Base-by-base conservation (phyloP, 306 rosid species). In the Vachellia pachyceras region DNA sequence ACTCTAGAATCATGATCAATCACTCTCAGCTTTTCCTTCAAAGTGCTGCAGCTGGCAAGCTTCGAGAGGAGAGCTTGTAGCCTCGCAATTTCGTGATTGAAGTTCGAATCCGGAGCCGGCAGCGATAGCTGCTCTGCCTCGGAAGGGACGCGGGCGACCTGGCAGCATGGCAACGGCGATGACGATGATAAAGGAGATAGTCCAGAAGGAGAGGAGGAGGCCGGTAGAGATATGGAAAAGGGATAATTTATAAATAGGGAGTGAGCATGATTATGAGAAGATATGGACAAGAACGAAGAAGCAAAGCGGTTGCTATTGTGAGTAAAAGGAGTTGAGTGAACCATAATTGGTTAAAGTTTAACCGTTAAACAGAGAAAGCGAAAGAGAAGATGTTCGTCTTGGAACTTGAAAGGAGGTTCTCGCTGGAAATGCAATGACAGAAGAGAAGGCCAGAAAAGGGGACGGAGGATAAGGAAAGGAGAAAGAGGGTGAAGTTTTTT, bases 1-100 rank as follows among this genome's bases (percentile, higher is more conserved):
- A 95, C 99, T 79, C 94, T 87, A 69, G 91, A 85, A 75, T 95
- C 97, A 3, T 88, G 64, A 73, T 83, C 91, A 23, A 95, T 35
- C 10, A 87, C 86, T 39, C 83, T 67, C n/a, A 84, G 86, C 84
- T 88, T 93, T 13, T 86, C 87, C 12, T 55, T 4, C 41, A 87
- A 49, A 23, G 73, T 82, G 29, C 37, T 54, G 39, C 80, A 84
- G 54, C 29, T 60, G 35, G 91, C 68, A 45, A 95, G 92, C 64
- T 84, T 69, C 15, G 90, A 71, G 1, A 87, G 92, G 73, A 95
- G 95, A 0, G 29, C 74, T 60, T 76, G 80, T 15, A 95, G 93
- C 73, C 97, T 84, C 12, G 90, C 55, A 41, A 93, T 88, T 83
- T 95, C 96, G 39, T 52, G 86, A 67, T 84, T 73, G 82, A 95